Conservation (phyloP, 1,284 basidiomycete genomes). For the Naganishia sp. region DNA sequence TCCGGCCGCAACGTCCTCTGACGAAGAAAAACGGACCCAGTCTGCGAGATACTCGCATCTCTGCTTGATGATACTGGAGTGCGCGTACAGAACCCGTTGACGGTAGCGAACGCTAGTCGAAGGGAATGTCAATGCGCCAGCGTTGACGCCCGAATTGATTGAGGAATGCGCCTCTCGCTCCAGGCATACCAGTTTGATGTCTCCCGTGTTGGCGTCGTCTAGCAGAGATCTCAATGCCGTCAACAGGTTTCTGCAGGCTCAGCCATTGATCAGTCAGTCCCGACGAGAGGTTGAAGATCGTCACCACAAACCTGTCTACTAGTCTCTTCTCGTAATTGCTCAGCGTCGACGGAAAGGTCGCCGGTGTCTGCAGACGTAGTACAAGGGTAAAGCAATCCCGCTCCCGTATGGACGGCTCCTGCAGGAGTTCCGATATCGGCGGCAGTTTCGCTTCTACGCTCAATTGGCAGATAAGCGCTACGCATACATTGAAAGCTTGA, state of each 20-base stretch:
- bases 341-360: slow-evolving; percentile 67
- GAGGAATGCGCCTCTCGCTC: slow-evolving; percentile 56
- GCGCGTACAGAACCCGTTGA: slow-evolving; percentile 68
- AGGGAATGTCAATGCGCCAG: neutral
- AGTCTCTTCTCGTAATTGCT: slow-evolving; percentile 65
- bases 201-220: slow-evolving; percentile 55
- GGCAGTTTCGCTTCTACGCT: slow-evolving; percentile 66
- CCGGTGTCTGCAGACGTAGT: slow-evolving; percentile 68
- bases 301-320: slow-evolving; percentile 64
- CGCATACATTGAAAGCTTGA: neutral
- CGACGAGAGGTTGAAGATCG: slow-evolving; percentile 47
- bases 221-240: slow-evolving; percentile 55
- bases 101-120: slow-evolving; percentile 25
- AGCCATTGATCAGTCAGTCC: slow-evolving; percentile 11
- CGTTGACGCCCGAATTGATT: slow-evolving; percentile 1
- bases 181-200: slow-evolving; percentile 68
- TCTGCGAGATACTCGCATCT: slow-evolving; percentile 78
- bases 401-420: slow-evolving; percentile 61
- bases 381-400: slow-evolving; percentile 69
- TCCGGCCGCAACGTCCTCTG: neutral
- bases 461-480: neutral
- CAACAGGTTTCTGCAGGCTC: slow-evolving; percentile 64
- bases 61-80: slow-evolving; percentile 70
- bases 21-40: slow-evolving; percentile 58
- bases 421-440: slow-evolving; percentile 62